Conservation (phyloP, 2,329 filamentous ascomycete genomes). For the Westerdykella ornata region DNA sequence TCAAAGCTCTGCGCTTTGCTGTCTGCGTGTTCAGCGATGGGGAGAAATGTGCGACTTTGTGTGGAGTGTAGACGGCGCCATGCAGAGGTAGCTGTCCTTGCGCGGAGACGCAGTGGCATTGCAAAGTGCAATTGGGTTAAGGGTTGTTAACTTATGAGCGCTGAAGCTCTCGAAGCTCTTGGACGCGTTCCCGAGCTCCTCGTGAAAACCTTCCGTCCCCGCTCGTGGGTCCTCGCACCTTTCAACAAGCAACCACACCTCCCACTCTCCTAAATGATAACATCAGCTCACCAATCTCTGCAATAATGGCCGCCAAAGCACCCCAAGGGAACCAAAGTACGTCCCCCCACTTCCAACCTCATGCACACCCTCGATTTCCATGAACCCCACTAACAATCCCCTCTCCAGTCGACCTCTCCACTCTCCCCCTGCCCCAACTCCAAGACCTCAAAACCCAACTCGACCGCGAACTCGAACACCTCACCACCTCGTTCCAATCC, state of each 20-base stretch:
- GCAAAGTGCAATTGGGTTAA: too few species aligned
- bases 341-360: not conserved
- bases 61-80: not conserved
- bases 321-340: constrained; percentile 27
- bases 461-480: constrained; percentile 90
- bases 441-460: constrained; percentile 91
- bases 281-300: constrained; percentile 7
- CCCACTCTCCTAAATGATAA: constrained; percentile 13
- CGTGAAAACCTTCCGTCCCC: not conserved
- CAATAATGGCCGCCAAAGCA: constrained; percentile 22
- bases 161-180: too few species aligned
- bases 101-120: not conserved
- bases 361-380: not conserved
- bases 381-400: constrained; percentile 3
- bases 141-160: too few species aligned
- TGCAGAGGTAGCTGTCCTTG: not conserved
- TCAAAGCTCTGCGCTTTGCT: constrained; percentile 10
- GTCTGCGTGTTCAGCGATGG: not conserved
- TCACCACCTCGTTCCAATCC: constrained; percentile 83
- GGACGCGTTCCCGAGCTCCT: not conserved
- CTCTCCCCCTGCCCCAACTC: constrained; percentile 77
- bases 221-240: not conserved
- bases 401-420: constrained; percentile 57
- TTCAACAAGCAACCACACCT: constrained; percentile 15
- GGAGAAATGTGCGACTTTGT: not conserved